Base-by-base conservation (phyloP, 768 basidiomycete species). In the Tricholoma hemisulphureum region DNA sequence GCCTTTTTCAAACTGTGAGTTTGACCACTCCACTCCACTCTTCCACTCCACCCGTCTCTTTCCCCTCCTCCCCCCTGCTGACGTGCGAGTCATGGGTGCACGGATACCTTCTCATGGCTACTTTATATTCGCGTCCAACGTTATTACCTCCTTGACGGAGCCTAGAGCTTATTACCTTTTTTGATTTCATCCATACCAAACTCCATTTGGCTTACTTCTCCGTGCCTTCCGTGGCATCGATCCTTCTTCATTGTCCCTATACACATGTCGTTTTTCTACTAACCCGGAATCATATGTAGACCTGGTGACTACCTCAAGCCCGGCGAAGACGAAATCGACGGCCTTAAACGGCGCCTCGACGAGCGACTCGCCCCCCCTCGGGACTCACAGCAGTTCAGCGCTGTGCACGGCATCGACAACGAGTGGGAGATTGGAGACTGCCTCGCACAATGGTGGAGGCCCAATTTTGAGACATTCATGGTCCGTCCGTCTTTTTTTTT, bases 271-370 rank as follows among this genome's bases (percentile, higher is more conserved):
- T n/a, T n/a, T n/a, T n/a, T n/a, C n/a, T n/a, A 20, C 60, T 29
- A 41, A 21, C 49, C 34, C 41, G 21, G n/a, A 52, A 34, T 52
- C 45, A 48, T 39, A 53, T 7, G 24, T 45, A 95, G 94, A 13
- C 97, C 97, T 3, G 97, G 97, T n/a, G 95, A 98, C 75, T 98
- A 98, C 74, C 86, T 99, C 58, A 94, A 94, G 69, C 96, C 96
- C 1, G 92, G 93, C 7, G 97, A 98, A 76, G 89, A 92, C 65
- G 96, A 98, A 66, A 80, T 89, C 53, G 87, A 92, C 4, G 97
- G 97, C 3, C 83, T 98, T 50, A 93, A 97, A 73, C 83, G 85
- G 13, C 84, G 93, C 8, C 78, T 99, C 26, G 92, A 98, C 70
- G 88, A 93, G 20, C 88, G 94, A 7, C 86, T 99, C 6, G 93